A percentile compares a stretch with the other conserved stretches of the same genome.
phyloP scores from a whole-genome alignment of 106 monocot genomes.

The Phalaenopsis aphrodite region DNA sequence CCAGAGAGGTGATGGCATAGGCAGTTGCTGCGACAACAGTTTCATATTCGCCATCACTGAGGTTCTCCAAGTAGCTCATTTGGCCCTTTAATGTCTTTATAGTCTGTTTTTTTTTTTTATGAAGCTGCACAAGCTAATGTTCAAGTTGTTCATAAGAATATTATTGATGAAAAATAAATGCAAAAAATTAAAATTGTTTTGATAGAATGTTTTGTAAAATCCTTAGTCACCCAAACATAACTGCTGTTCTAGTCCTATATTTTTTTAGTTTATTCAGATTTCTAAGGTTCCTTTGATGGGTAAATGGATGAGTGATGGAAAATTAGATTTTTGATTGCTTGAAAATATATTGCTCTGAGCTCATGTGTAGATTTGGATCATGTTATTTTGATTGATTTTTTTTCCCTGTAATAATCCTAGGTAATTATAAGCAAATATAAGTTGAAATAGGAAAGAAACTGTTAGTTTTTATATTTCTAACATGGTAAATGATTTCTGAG shows the following conservation, averaged over 20 bases:
- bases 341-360: too few species aligned
- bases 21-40: constrained; percentile 17
- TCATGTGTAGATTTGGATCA: too few species aligned
- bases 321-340: neutral
- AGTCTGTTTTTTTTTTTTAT: neutral
- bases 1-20: constrained; percentile 15
- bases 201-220: too few species aligned
- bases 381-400: neutral
- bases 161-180: neutral
- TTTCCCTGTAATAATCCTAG: neutral
- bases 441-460: too few species aligned
- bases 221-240: too few species aligned
- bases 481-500: neutral
- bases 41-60: constrained; percentile 22
- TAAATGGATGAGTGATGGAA: neutral
- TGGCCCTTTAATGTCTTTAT: neutral
- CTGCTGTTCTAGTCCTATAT: too few species aligned
- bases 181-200: neutral
- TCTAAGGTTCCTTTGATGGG: neutral
- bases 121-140: neutral
- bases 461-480: neutral
- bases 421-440: too few species aligned
- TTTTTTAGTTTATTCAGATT: too few species aligned
- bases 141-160: neutral
- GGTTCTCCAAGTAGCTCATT: constrained; percentile 11